These are phyloP conservation scores for Colletotrichum musicola DNA, from an alignment of 2,329 filamentous ascomycete species.

Conservation along the genomic window DNA sequence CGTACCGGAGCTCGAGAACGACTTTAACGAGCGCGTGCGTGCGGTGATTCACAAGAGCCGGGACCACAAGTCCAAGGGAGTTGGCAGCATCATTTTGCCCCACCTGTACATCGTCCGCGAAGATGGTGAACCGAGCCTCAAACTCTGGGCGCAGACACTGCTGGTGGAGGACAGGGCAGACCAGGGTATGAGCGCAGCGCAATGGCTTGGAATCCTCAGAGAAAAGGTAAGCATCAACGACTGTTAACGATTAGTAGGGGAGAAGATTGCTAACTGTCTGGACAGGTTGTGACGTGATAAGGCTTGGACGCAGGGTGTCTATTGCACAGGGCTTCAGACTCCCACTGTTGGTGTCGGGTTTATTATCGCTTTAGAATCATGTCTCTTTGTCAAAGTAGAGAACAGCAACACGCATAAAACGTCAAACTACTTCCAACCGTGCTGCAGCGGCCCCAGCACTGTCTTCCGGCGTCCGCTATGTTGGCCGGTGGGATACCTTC, in stretches of 20 bases:
- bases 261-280: slow-evolving; percentile 4
- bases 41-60: slow-evolving; percentile 92
- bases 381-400: slow-evolving; percentile 16
- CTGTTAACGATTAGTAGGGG: not conserved
- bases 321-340: not conserved
- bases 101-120: slow-evolving; percentile 94
- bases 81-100: slow-evolving; percentile 92
- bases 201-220: slow-evolving; percentile 91
- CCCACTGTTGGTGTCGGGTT: slow-evolving; percentile 10
- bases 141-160: slow-evolving; percentile 96
- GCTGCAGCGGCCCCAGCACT: too few species aligned
- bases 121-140: slow-evolving; percentile 94
- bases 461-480: not conserved
- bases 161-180: slow-evolving; percentile 95
- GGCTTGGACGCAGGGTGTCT: slow-evolving; percentile 9
- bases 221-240: slow-evolving; percentile 82
- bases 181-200: slow-evolving; percentile 90
- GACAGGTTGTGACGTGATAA: slow-evolving; percentile 33
- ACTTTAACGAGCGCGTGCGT: slow-evolving; percentile 95
- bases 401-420: slow-evolving; percentile 19
- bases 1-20: slow-evolving; percentile 89
- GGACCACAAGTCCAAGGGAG: slow-evolving; percentile 87
- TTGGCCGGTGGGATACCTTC: not conserved
- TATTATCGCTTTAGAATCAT: slow-evolving; percentile 23
- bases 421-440: not conserved